phyloP scores from a whole-genome alignment of 1,139 yeast genomes.

The Debaryomycetaceae sp. region DNA sequence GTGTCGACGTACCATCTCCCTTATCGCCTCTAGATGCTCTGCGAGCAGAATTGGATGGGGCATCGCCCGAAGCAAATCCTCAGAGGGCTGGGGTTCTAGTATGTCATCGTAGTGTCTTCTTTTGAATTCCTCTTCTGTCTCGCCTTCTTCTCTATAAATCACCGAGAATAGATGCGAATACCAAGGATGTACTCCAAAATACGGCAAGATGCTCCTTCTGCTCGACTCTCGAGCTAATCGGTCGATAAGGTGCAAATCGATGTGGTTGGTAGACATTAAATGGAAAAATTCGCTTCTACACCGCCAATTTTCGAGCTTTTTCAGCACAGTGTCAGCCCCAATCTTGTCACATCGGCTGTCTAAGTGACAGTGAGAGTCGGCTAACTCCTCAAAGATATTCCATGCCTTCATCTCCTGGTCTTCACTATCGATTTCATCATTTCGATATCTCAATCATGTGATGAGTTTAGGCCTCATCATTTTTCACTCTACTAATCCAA shows the following conservation, averaged over 20 bases:
- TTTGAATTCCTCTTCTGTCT: slow-evolving; percentile 23
- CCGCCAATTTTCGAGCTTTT: background rate
- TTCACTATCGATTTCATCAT: background rate
- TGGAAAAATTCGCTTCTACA: slow-evolving; percentile 12
- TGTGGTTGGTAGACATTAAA: slow-evolving; percentile 59
- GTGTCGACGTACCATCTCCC: slow-evolving; percentile 9
- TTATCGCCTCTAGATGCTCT: slow-evolving; percentile 31
- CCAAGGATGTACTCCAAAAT: slow-evolving; percentile 94
- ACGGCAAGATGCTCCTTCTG: slow-evolving; percentile 43
- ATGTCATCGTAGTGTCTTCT: slow-evolving; percentile 54
- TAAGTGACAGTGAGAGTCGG: slow-evolving; percentile 21
- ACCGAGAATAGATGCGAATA: slow-evolving; percentile 59
- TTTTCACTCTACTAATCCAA: background rate
- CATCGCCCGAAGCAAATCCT: slow-evolving; percentile 42
- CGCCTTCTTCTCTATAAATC: slow-evolving; percentile 12
- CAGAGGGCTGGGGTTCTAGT: slow-evolving; percentile 39
- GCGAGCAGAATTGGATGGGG: slow-evolving; percentile 60
- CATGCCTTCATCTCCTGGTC: background rate
- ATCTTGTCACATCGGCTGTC: slow-evolving; percentile 11
- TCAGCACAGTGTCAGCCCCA: slow-evolving; percentile 6
- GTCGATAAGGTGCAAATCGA: slow-evolving; percentile 42
- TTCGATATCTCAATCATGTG: background rate
- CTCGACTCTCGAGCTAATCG: slow-evolving; percentile 22
- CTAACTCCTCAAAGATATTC: slow-evolving; percentile 1
- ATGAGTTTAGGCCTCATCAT: background rate